Evolutionary conservation across 1,284 basidiomycete species (phyloP).

Genomic region (Puccinia brachypodii): DNA sequence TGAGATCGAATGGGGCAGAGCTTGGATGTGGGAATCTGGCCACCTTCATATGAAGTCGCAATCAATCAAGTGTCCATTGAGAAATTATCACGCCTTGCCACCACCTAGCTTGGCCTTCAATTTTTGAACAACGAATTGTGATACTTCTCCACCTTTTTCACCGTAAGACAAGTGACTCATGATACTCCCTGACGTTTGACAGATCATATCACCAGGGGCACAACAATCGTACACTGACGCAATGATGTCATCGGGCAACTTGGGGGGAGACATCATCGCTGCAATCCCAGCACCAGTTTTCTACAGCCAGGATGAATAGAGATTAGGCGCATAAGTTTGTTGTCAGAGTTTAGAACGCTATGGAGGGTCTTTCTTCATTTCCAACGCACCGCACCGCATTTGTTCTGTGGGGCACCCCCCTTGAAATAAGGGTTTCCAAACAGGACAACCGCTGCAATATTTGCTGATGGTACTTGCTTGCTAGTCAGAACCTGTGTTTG

Average conservation of each 20-base stretch:
- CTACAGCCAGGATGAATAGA: neutral
- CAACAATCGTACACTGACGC: slow-evolving; percentile 27
- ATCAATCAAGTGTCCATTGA: too few species aligned
- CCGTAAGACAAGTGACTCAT: slow-evolving; percentile 7
- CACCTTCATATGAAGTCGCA: too few species aligned
- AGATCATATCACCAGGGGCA: slow-evolving; percentile 23
- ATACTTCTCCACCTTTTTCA: neutral
- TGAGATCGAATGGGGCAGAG: too few species aligned
- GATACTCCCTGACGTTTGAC: slow-evolving; percentile 10
- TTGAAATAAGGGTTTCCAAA: slow-evolving; percentile 42
- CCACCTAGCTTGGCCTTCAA: neutral
- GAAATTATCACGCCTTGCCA: too few species aligned
- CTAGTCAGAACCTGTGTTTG: slow-evolving; percentile 4
- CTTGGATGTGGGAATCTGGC: too few species aligned
- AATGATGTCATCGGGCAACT: neutral
- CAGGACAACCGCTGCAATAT: slow-evolving; percentile 11
- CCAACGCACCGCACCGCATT: slow-evolving; percentile 19
- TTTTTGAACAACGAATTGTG: slow-evolving; percentile 1
- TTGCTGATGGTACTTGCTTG: neutral
- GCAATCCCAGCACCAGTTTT: slow-evolving; percentile 9
- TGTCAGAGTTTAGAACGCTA: neutral
- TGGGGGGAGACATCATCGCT: neutral
- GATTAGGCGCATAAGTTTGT: neutral
- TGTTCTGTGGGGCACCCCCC: slow-evolving; percentile 15
- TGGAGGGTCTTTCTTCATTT: neutral